Conservation (phyloP, 2,329 filamentous ascomycete genomes). For the Phyllosticta ampelicida region DNA sequence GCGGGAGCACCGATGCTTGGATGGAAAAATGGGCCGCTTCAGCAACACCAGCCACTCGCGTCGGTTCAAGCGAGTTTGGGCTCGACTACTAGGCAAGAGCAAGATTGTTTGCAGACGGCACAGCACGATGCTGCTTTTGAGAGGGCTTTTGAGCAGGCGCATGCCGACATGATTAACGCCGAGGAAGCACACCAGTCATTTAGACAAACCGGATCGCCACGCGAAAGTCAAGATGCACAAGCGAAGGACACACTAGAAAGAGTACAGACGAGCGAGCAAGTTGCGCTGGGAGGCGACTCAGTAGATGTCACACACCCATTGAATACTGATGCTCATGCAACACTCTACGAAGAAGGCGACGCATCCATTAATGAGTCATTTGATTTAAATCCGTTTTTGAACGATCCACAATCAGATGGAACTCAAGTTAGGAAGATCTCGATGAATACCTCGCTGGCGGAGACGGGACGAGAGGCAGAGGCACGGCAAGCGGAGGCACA, state of each 20-base stretch:
- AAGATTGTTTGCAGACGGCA: slow-evolving; percentile 17
- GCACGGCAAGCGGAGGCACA: background rate
- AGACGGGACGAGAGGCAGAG: background rate
- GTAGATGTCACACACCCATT: background rate
- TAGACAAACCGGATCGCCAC: background rate
- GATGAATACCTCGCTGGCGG: too few relatives aligned
- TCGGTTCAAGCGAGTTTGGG: background rate
- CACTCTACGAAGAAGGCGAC: too few relatives aligned
- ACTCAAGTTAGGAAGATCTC: too few relatives aligned
- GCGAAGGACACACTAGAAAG: background rate
- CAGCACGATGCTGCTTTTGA: slow-evolving; percentile 48
- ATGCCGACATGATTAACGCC: slow-evolving; percentile 27
- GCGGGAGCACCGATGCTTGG: slow-evolving; percentile 16
- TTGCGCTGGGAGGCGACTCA: background rate
- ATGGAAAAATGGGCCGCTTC: background rate
- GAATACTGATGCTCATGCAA: too few relatives aligned
- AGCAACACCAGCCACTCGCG: slow-evolving; percentile 6
- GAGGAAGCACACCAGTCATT: slow-evolving; percentile 9
- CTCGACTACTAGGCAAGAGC: slow-evolving; percentile 24
- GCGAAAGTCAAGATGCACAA: background rate
- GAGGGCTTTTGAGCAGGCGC: slow-evolving; percentile 41
- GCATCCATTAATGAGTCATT: too few relatives aligned
- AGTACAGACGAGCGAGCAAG: background rate
- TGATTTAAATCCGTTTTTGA: too few relatives aligned
- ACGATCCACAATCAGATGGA: too few relatives aligned